Evolutionary conservation across 2,329 filamentous ascomycete genomes (phyloP).

Genomic region (Colletotrichum sp.): DNA sequence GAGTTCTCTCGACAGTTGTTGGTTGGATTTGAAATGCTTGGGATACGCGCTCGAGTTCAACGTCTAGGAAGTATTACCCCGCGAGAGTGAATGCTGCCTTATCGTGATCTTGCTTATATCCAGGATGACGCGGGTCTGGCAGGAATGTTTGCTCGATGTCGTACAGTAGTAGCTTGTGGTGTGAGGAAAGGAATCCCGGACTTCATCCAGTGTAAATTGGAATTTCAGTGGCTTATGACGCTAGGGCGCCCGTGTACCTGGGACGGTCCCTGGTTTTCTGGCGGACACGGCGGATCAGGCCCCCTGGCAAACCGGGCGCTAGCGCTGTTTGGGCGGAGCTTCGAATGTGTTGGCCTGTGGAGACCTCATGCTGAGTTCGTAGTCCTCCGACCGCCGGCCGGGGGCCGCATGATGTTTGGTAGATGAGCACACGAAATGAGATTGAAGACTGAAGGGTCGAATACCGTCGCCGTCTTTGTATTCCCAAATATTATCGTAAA

Average conservation of each 20-base stretch:
- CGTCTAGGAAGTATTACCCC: not conserved
- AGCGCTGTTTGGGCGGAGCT: slow-evolving; percentile 6
- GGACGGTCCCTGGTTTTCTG: slow-evolving; percentile 17
- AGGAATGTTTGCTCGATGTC: slow-evolving; percentile 1
- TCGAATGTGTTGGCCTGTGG: slow-evolving; percentile 11
- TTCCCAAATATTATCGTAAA: not conserved
- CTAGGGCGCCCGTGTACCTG: slow-evolving; percentile 5
- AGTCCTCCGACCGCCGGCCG: not conserved
- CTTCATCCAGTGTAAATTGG: slow-evolving; percentile 10
- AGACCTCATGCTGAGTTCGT: not conserved
- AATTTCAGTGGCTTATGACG: slow-evolving; percentile 3
- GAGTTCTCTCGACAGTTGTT: not conserved
- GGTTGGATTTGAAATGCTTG: not conserved
- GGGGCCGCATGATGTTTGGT: not conserved
- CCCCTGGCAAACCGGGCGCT: not conserved
- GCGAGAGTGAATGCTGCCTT: not conserved
- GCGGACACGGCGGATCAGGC: slow-evolving; percentile 7
- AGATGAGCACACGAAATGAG: not conserved
- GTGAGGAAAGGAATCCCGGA: slow-evolving; percentile 10
- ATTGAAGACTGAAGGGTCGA: not conserved
- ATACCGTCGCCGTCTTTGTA: not conserved
- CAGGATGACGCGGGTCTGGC: not conserved
- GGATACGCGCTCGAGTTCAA: not conserved
- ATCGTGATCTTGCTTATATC: not conserved
- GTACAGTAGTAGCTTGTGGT: not conserved